Conservation (phyloP, 1,284 basidiomycete species). For the Naganishia liquefaciens region DNA sequence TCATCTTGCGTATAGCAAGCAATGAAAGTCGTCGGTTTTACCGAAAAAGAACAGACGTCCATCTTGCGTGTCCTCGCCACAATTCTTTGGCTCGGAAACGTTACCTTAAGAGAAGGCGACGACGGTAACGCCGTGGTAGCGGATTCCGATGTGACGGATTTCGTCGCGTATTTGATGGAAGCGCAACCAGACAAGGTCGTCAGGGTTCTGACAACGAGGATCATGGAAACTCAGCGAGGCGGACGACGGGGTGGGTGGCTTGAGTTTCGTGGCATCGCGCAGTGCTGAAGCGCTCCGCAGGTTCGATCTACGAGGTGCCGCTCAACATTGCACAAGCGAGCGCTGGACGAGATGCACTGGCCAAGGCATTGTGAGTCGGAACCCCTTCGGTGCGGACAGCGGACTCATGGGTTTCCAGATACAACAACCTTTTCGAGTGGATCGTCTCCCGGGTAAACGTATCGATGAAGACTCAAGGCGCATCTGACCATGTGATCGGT, state of each 20-base stretch:
- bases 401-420: conserved; percentile 50
- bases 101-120: conserved; percentile 83
- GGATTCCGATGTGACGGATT: conserved; percentile 90
- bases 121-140: conserved; percentile 82
- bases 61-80: conserved; percentile 92
- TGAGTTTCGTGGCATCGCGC: conserved; percentile 11
- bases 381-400: background rate
- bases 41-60: conserved; percentile 79
- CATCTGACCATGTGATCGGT: conserved; percentile 83
- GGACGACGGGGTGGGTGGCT: conserved; percentile 70
- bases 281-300: conserved; percentile 38
- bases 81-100: conserved; percentile 95
- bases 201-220: conserved; percentile 80
- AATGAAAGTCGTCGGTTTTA: conserved; percentile 90
- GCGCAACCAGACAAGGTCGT: conserved; percentile 74
- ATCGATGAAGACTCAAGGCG: conserved; percentile 84
- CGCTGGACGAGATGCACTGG: conserved; percentile 84
- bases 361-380: conserved; percentile 72
- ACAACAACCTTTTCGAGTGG: conserved; percentile 99
- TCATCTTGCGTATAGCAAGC: conserved; percentile 63
- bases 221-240: conserved; percentile 90
- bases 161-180: conserved; percentile 92
- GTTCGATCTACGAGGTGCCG: conserved; percentile 93
- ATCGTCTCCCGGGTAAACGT: conserved; percentile 95
- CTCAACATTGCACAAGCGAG: conserved; percentile 89